Evolutionary conservation across 148 eudicot species (phyloP).

Genomic region (Cornus florida): DNA sequence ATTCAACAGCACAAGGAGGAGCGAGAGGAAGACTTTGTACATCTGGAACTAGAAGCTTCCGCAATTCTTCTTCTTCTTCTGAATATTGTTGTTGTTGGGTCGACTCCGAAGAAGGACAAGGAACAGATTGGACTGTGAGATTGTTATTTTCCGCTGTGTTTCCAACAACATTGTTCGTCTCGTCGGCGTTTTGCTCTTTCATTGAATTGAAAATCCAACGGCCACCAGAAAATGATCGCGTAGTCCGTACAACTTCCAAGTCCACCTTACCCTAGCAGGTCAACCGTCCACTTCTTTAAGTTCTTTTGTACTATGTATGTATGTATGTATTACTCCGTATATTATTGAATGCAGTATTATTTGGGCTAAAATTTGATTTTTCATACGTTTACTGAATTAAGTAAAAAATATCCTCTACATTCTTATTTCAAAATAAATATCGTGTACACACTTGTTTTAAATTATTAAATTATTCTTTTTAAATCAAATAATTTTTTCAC

Average conservation of each 20-base stretch:
- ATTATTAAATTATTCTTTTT: too few species aligned
- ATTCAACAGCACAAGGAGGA: constrained; percentile 69
- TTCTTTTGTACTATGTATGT: too few species aligned
- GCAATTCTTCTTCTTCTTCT: constrained; percentile 46
- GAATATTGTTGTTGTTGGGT: background rate
- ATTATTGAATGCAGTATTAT: too few species aligned
- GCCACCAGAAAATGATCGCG: background rate
- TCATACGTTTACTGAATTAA: too few species aligned
- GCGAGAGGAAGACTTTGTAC: constrained; percentile 52
- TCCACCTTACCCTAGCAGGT: background rate
- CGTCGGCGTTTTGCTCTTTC: constrained; percentile 7
- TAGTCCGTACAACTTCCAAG: background rate
- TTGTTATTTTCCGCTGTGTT: background rate
- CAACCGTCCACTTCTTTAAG: too few species aligned
- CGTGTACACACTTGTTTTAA: too few species aligned
- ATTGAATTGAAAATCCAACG: constrained; percentile 12
- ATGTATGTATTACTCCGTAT: too few species aligned
- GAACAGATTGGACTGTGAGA: background rate
- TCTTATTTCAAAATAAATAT: too few species aligned
- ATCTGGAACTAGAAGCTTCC: constrained; percentile 49
- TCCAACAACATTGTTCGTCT: background rate
- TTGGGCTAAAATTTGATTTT: too few species aligned
- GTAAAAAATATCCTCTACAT: too few species aligned
- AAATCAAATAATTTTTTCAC: too few species aligned
- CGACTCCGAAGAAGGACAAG: constrained; percentile 14